A percentile compares a stretch with the other conserved stretches of the same genome.
Evolutionary conservation across 2,329 filamentous ascomycete species (phyloP).

Genomic region (Neoascochyta sp.): DNA sequence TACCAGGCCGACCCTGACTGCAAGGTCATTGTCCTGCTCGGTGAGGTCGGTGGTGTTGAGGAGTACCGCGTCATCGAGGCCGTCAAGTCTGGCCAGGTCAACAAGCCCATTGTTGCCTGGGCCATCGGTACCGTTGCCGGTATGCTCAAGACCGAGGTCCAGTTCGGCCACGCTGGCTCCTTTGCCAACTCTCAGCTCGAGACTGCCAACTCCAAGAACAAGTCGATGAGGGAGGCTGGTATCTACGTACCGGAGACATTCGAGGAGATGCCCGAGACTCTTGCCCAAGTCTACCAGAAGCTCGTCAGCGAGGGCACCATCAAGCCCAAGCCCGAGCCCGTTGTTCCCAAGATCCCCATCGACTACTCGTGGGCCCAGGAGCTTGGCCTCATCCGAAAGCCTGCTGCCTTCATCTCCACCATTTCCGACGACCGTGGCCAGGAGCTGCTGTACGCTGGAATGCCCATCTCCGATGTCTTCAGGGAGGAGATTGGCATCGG

Average conservation of each 20-base stretch:
- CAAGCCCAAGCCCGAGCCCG: constrained; percentile 79
- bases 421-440: constrained; percentile 99
- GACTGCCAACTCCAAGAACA: constrained; percentile 95
- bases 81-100: constrained; percentile 89
- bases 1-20: constrained; percentile 96
- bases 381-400: constrained; percentile 98
- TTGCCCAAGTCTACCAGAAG: constrained; percentile 81
- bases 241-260: constrained; percentile 95
- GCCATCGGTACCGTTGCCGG: constrained; percentile 98
- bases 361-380: constrained; percentile 99
- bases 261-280: constrained; percentile 79
- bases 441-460: constrained; percentile 96
- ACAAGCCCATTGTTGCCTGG: constrained; percentile 98
- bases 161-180: constrained; percentile 97
- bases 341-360: constrained; percentile 97
- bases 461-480: constrained; percentile 99
- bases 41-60: constrained; percentile 98
- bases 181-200: constrained; percentile 99
- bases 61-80: constrained; percentile 99
- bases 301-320: constrained; percentile 82
- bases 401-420: constrained; percentile 98
- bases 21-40: constrained; percentile 94
- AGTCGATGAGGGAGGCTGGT: constrained; percentile 90
- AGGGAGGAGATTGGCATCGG: constrained; percentile 97
- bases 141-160: constrained; percentile 99